Conservation (phyloP, 2,329 filamentous ascomycete species). For the Aaosphaeria arxii region DNA sequence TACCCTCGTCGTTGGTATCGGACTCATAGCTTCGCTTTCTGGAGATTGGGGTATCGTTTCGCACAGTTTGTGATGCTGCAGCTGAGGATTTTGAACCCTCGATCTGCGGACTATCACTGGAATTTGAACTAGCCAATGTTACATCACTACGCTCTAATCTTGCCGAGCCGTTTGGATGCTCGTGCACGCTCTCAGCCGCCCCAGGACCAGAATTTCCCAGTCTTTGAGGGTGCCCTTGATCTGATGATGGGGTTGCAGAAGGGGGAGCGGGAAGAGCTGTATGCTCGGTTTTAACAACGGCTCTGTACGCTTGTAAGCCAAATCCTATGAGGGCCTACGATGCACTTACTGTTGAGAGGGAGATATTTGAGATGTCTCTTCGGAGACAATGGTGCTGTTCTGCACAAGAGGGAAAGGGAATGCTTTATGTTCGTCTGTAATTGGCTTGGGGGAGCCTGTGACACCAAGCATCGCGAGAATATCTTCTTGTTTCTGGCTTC, state of each 20-base stretch:
- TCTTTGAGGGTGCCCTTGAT: conserved; percentile 9
- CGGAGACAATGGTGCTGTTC: not conserved
- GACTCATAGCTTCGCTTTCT: conserved; percentile 37
- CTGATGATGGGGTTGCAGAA: no score
- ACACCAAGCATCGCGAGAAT: conserved; percentile 36
- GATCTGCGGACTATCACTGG: conserved; percentile 6
- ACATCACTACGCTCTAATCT: conserved; percentile 33
- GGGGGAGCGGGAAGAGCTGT: not conserved
- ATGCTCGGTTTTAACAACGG: no score
- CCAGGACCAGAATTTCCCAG: conserved; percentile 25
- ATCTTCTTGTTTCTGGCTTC: conserved; percentile 31
- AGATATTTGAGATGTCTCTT: conserved; percentile 10
- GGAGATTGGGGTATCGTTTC: conserved; percentile 29
- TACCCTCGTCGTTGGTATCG: conserved; percentile 26
- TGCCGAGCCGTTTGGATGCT: conserved; percentile 22
- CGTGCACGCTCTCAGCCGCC: conserved; percentile 9
- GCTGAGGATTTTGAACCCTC: not conserved
- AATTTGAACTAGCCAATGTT: conserved; percentile 34
- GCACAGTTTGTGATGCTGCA: conserved; percentile 16
- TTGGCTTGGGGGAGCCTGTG: conserved; percentile 36
- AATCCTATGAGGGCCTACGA: not conserved
- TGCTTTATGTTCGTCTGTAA: conserved; percentile 17
- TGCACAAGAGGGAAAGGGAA: conserved; percentile 6
- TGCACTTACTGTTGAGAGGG: conserved; percentile 15
- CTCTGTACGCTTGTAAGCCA: no score